A percentile compares a stretch with the other conserved stretches of the same genome.
These are phyloP conservation scores for Globisporangium cederbergense DNA, from an alignment of 352 stramenopile genomes.

Conservation along the genomic window DNA sequence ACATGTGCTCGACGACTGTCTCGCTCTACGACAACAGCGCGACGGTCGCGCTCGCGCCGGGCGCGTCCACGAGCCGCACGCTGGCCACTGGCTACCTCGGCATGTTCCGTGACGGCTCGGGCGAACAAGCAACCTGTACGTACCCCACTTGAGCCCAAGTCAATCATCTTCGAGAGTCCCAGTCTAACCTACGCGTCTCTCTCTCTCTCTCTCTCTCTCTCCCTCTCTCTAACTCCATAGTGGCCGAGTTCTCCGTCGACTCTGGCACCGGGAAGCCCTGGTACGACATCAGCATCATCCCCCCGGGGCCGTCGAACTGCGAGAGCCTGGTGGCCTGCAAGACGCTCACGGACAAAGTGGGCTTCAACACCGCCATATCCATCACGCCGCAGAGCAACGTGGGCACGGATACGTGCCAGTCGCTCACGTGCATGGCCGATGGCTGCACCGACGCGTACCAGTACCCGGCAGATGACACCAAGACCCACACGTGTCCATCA, in stretches of 20 bases:
- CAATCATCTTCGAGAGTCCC: background rate
- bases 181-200: slow-evolving; percentile 2
- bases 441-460: slow-evolving; percentile 56
- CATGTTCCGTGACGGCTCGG: slow-evolving; percentile 55
- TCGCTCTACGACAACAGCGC: slow-evolving; percentile 59
- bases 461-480: slow-evolving; percentile 56
- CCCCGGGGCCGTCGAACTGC: slow-evolving; percentile 37
- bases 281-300: slow-evolving; percentile 63
- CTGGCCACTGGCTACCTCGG: slow-evolving; percentile 37
- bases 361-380: slow-evolving; percentile 62
- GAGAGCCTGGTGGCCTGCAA: slow-evolving; percentile 43
- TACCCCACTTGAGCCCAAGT: background rate
- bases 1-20: slow-evolving; percentile 43
- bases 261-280: slow-evolving; percentile 32
- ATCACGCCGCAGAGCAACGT: slow-evolving; percentile 46
- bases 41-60: slow-evolving; percentile 31
- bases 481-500: slow-evolving; percentile 53
- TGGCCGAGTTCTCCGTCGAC: slow-evolving; percentile 48
- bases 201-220: slow-evolving; percentile 14
- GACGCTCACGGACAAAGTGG: slow-evolving; percentile 39
- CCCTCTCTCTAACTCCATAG: slow-evolving; percentile 17
- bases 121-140: slow-evolving; percentile 37
- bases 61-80: slow-evolving; percentile 34
- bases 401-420: slow-evolving; percentile 34
- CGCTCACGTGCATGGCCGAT: slow-evolving; percentile 44